Conservation (phyloP, 2,329 filamentous ascomycete species). For the Chalara sp. region DNA sequence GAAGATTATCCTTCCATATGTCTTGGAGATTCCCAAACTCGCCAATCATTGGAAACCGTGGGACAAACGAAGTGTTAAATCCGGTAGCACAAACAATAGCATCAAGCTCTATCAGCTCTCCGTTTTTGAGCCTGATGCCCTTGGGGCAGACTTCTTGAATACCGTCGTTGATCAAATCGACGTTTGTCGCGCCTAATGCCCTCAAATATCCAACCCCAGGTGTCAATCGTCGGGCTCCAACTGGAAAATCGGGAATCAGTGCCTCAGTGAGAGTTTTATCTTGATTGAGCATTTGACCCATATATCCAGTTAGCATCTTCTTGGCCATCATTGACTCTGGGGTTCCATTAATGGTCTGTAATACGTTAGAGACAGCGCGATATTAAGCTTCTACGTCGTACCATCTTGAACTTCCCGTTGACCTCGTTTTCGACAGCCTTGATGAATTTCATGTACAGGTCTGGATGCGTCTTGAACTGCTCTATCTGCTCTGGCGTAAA, state of each 20-base stretch:
- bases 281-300: conserved; percentile 39
- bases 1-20: conserved; percentile 21
- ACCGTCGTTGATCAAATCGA: conserved; percentile 35
- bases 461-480: conserved; percentile 39
- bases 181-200: conserved; percentile 26
- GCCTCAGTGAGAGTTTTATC: conserved; percentile 43
- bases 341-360: conserved; percentile 3
- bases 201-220: conserved; percentile 33
- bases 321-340: conserved; percentile 2
- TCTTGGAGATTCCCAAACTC: conserved; percentile 9
- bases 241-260: conserved; percentile 34
- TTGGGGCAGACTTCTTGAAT: conserved; percentile 32
- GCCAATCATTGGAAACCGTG: conserved; percentile 21
- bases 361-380: not conserved
- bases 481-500: conserved; percentile 37
- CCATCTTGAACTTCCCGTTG: conserved; percentile 24
- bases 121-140: conserved; percentile 26
- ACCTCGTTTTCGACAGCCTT: conserved; percentile 35
- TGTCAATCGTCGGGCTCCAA: conserved; percentile 34
- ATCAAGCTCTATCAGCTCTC: conserved; percentile 26
- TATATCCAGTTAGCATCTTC: conserved; percentile 30
- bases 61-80: conserved; percentile 22
- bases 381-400: not conserved
- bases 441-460: conserved; percentile 39
- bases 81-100: conserved; percentile 29